phyloP scores from a whole-genome alignment of 2,329 filamentous ascomycete species.

The Epichloe glyceriae region DNA sequence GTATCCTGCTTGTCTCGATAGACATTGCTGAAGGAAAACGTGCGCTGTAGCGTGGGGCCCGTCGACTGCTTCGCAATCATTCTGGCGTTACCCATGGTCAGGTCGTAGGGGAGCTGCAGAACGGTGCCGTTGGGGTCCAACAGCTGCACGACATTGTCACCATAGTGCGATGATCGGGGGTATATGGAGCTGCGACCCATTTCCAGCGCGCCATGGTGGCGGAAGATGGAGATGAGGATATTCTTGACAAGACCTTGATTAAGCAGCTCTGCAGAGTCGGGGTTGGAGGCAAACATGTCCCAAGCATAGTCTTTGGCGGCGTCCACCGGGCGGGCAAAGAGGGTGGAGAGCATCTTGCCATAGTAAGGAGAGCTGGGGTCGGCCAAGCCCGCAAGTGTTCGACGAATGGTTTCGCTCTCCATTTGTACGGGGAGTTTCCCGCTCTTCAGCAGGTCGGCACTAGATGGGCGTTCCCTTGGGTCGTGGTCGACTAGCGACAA shows the following conservation, averaged over 20 bases:
- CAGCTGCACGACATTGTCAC: constrained; percentile 60
- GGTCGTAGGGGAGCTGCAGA: constrained; percentile 84
- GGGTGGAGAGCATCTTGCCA: constrained; percentile 71
- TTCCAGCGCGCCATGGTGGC: constrained; percentile 80
- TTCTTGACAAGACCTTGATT: constrained; percentile 64
- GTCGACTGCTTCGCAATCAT: constrained; percentile 59
- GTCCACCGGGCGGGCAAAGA: constrained; percentile 66
- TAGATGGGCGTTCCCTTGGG: constrained; percentile 71
- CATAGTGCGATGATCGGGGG: constrained; percentile 69
- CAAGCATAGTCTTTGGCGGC: constrained; percentile 71
- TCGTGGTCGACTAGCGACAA: constrained; percentile 68
- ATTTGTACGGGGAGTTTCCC: constrained; percentile 82
- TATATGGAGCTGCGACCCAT: constrained; percentile 62
- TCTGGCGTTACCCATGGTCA: constrained; percentile 80
- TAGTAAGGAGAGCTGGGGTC: constrained; percentile 82
- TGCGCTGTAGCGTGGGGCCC: constrained; percentile 55
- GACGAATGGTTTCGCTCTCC: constrained; percentile 80
- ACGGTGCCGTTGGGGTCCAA: constrained; percentile 77
- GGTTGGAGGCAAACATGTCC: constrained; percentile 51
- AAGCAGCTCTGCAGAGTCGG: constrained; percentile 48
- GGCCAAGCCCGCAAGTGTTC: constrained; percentile 67
- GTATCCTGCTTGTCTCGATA: constrained; percentile 69
- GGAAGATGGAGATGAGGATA: constrained; percentile 64
- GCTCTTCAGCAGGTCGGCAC: constrained; percentile 68
- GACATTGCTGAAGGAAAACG: constrained; percentile 77